Evolutionary conservation across 2,329 filamentous ascomycete genomes (phyloP), one percentile per base, ranked within the genome.

Genomic region (Talaromyces marneffei): DNA sequence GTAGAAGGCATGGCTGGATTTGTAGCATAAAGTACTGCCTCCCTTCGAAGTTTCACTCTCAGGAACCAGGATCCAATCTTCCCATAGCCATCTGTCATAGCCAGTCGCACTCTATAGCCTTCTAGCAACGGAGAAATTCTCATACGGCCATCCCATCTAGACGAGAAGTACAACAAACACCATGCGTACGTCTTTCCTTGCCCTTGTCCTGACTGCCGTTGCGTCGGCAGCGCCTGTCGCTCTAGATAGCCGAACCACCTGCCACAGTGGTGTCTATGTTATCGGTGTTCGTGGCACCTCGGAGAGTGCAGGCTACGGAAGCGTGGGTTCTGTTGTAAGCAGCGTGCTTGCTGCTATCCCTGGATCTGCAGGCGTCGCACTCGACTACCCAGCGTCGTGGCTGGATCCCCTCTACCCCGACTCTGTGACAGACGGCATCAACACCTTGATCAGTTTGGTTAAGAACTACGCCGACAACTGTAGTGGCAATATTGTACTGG

Each of bases 391-490:
- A 35, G 50, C 50, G 9, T 53, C 50, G 29, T 53, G 20, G n/a
- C 12, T 53, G 14, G 50, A 53, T 35, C 50, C 50, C 8, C 29
- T 53, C 29, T 53, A 53, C 20, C 50, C 50, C 20, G n/a, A 23
- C 33, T 53, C 50, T 23, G 50, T 53, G 10, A 53, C 50, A 1
- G 50, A 53, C 16, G 50, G 50, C 29, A 53, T 53, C 50, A 53
- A 53, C 29, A 23, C 50, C 29, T 16, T 53, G 50, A 53, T 53
- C 12, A 53, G 50, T 29, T 53, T 53, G n/a, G 50, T 53, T 53
- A 10, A 53, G 29, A 9, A 14, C 20, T 53, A 53, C 23, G 50
- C 29, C 29, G 10, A 53, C 50, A 53, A 25, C 31, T 53, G 50
- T 4, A 37, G 50, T 53, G 50, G 50, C 2, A n/a, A 53, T 37